Percentiles rank a stretch among this genome's conserved stretches.
phyloP scores from a whole-genome alignment of 2,329 filamentous ascomycete species.

The Ophiognomonia clavigignenti-juglandacearum region DNA sequence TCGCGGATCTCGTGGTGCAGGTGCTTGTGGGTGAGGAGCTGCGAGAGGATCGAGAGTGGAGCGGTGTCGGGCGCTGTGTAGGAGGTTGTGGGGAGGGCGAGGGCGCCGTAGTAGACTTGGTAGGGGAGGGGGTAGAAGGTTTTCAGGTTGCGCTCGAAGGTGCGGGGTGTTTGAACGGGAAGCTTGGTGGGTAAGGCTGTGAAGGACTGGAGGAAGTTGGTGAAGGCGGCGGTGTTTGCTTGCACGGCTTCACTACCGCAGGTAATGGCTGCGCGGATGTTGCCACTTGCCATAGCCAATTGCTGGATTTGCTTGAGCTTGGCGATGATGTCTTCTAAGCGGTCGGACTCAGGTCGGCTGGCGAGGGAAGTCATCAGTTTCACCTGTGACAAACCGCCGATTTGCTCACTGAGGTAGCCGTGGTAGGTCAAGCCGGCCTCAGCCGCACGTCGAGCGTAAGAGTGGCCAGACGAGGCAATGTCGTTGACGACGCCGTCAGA shows the following conservation, averaged over 20 bases:
- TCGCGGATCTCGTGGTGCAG: slow-evolving; percentile 96
- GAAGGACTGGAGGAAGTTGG: slow-evolving; percentile 63
- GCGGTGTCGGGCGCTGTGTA: slow-evolving; percentile 74
- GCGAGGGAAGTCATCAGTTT: slow-evolving; percentile 78
- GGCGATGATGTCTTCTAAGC: slow-evolving; percentile 67
- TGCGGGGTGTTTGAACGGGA: slow-evolving; percentile 26
- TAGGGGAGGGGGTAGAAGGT: slow-evolving; percentile 93
- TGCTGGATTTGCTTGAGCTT: slow-evolving; percentile 84
- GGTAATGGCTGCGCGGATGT: slow-evolving; percentile 76
- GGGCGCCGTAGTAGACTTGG: slow-evolving; percentile 90
- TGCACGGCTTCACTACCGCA: slow-evolving; percentile 71
- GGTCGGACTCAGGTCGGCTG: slow-evolving; percentile 63
- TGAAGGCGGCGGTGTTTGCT: slow-evolving; percentile 66
- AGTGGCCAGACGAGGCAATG: slow-evolving; percentile 85
- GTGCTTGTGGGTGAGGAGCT: slow-evolving; percentile 93
- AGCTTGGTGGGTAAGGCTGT: slow-evolving; percentile 40
- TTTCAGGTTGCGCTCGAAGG: slow-evolving; percentile 52
- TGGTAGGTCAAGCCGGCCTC: slow-evolving; percentile 72
- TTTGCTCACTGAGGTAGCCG: slow-evolving; percentile 73
- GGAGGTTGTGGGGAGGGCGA: slow-evolving; percentile 76
- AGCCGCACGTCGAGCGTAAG: slow-evolving; percentile 78
- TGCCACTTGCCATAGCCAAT: slow-evolving; percentile 65
- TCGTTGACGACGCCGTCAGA: slow-evolving; percentile 88
- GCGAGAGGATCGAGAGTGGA: slow-evolving; percentile 79
- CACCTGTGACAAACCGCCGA: slow-evolving; percentile 86